A percentile compares a stretch with the other conserved stretches of the same genome.
Conservation (phyloP, 2,329 filamentous ascomycete species). For the Monilinia fructicola region DNA sequence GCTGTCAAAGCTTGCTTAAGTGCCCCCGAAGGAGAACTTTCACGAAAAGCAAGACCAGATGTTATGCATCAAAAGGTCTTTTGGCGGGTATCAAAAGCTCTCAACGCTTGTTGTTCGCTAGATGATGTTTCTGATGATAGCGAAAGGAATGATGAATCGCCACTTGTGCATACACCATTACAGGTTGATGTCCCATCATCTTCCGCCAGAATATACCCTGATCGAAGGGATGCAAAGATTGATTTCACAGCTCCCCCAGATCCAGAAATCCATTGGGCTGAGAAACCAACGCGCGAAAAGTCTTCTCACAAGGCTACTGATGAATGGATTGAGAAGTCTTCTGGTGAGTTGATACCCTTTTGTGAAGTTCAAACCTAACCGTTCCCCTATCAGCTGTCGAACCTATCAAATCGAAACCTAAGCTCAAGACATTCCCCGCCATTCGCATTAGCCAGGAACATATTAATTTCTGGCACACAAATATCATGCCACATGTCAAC, state of each 20-base stretch:
- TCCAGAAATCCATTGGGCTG: slow-evolving; percentile 30
- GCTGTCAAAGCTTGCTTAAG: slow-evolving; percentile 71
- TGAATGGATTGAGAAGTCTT: slow-evolving; percentile 32
- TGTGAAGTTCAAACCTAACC: slow-evolving; percentile 11
- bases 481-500: slow-evolving; percentile 72
- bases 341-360: slow-evolving; percentile 25
- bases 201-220: slow-evolving; percentile 28
- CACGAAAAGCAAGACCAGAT: slow-evolving; percentile 49
- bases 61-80: slow-evolving; percentile 57
- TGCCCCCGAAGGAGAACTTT: slow-evolving; percentile 64
- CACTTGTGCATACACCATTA: slow-evolving; percentile 35
- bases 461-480: slow-evolving; percentile 69
- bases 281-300: slow-evolving; percentile 32
- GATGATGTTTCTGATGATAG: slow-evolving; percentile 58
- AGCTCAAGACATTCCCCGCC: slow-evolving; percentile 60
- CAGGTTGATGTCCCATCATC: slow-evolving; percentile 30
- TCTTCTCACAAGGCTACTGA: slow-evolving; percentile 18
- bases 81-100: slow-evolving; percentile 48
- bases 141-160: slow-evolving; percentile 49
- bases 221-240: slow-evolving; percentile 22
- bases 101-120: slow-evolving; percentile 62
- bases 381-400: slow-evolving; percentile 23
- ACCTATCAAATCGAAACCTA: slow-evolving; percentile 40
- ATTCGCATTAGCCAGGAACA: slow-evolving; percentile 58
- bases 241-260: slow-evolving; percentile 24